Base-by-base conservation (phyloP, 805 yeast genomes). In the Zygotorulaspora sp. region DNA sequence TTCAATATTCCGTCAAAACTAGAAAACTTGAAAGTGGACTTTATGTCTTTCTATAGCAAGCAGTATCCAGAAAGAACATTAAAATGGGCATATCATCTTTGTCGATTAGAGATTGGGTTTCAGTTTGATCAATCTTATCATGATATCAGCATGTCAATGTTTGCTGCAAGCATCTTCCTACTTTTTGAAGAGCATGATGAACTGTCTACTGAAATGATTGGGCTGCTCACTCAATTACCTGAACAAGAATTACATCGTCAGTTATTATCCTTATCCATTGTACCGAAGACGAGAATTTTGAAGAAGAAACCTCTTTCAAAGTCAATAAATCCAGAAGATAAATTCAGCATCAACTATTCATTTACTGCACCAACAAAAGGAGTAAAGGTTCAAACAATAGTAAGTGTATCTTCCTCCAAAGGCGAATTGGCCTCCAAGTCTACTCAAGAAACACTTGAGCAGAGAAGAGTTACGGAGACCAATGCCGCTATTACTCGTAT, bases 401-500 rank as follows among this genome's bases (percentile, higher is more conserved):
- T 47, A n/a, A 35, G 38, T 24, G 13, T 30, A 13, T 26, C 34
- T 19, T 20, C 37, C 10, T 35, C 37, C 13, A 42, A 37, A 19
- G 18, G 38, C 6, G 40, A 17, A 35, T 9, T 31, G n/a, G 58
- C 49, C 38, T 40, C 54, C 36, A 40, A 31, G 5, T 71, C 70
- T 36, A 80, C 84, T 0, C 63, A 78, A 56, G 70, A 70, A n/a
- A 63, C 68, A 24, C 67, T 86, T 20, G 71, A 72, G 26, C 80
- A 75, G 48, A 77, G 86, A 4, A 69, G 95, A 40, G 70, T 76
- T 41, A 70, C 71, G 38, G 84, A 80, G 52, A 67, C 83, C 2
- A 92, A 85, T 55, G 95, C 96, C 1, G 92, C 94, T 0, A 74
- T 88, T 39, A 95, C 88, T 4, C 70, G 96, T 35, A 77, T 81